Conservation (phyloP, 2,329 filamentous ascomycete genomes). For the Xylariaceae sp. region DNA sequence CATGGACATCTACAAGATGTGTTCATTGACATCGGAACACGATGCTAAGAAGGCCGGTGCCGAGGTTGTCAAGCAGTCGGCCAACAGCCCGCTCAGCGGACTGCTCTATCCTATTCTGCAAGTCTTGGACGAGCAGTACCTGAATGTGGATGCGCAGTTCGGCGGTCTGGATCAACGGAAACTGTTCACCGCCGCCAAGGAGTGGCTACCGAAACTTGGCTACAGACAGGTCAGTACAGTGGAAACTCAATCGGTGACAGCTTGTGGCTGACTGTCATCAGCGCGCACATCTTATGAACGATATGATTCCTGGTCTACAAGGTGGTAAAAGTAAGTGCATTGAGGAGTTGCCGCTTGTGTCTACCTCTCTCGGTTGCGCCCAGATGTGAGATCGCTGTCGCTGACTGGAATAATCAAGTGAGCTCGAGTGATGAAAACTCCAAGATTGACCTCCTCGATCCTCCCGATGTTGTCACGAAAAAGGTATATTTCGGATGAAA, state of each 20-base stretch:
- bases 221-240: constrained; percentile 51
- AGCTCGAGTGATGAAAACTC: constrained; percentile 53
- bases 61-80: constrained; percentile 89
- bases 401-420: constrained; percentile 42
- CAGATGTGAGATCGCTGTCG: constrained; percentile 2
- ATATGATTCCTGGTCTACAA: constrained; percentile 81
- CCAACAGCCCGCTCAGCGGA: constrained; percentile 67
- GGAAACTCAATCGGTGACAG: no score
- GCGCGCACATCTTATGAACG: constrained; percentile 67
- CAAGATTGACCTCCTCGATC: constrained; percentile 91
- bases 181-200: constrained; percentile 79
- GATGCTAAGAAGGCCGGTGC: constrained; percentile 80
- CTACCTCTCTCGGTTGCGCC: no score
- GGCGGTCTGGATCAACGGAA: constrained; percentile 85
- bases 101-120: constrained; percentile 84
- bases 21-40: constrained; percentile 58
- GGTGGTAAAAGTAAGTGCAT: constrained; percentile 61
- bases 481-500: no score
- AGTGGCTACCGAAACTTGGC: constrained; percentile 78
- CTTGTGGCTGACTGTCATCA: constrained; percentile 16
- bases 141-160: constrained; percentile 83
- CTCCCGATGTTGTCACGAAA: constrained; percentile 66
- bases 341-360: neutral
- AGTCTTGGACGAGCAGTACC: constrained; percentile 82
- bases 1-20: constrained; percentile 82